Evolutionary conservation across 345 rosid species (phyloP).

Genomic region (Turritis glabra): DNA sequence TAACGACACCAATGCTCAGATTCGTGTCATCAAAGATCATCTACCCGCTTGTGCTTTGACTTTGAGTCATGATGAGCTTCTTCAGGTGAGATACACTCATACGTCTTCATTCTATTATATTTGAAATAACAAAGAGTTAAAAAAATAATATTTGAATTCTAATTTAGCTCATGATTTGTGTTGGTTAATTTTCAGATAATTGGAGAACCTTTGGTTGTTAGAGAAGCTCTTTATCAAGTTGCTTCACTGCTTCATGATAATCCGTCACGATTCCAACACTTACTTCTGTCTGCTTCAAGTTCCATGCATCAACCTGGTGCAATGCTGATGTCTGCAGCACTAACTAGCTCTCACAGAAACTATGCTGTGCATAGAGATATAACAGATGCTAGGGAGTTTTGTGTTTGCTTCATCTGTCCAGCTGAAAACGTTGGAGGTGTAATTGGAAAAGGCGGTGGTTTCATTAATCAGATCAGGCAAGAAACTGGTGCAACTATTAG

Average conservation of each 20-base stretch:
- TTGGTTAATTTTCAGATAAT: conserved; percentile 47
- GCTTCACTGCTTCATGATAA: conserved; percentile 72
- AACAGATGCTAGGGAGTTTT: conserved; percentile 62
- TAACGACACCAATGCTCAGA: conserved; percentile 59
- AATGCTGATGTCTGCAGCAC: conserved; percentile 50
- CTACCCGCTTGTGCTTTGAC: conserved; percentile 59
- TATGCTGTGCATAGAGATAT: conserved; percentile 50
- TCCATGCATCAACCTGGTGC: conserved; percentile 46
- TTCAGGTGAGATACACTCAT: conserved; percentile 51
- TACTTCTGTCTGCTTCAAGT: conserved; percentile 54
- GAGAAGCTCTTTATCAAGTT: conserved; percentile 63
- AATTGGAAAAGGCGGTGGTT: conserved; percentile 72
- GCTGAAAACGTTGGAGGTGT: conserved; percentile 66
- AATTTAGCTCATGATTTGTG: not conserved
- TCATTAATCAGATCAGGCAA: conserved; percentile 70
- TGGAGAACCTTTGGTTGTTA: conserved; percentile 60
- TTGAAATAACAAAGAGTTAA: not conserved
- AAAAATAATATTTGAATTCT: not conserved
- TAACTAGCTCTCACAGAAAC: conserved; percentile 55
- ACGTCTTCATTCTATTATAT: not conserved
- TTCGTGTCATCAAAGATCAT: conserved; percentile 66
- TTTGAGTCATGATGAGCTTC: conserved; percentile 63
- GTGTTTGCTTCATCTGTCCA: conserved; percentile 67
- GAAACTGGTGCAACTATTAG: conserved; percentile 71
- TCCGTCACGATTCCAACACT: conserved; percentile 70